Evolutionary conservation across 2,329 filamentous ascomycete species (phyloP).

Genomic region (Myriosclerotinia curreyana): DNA sequence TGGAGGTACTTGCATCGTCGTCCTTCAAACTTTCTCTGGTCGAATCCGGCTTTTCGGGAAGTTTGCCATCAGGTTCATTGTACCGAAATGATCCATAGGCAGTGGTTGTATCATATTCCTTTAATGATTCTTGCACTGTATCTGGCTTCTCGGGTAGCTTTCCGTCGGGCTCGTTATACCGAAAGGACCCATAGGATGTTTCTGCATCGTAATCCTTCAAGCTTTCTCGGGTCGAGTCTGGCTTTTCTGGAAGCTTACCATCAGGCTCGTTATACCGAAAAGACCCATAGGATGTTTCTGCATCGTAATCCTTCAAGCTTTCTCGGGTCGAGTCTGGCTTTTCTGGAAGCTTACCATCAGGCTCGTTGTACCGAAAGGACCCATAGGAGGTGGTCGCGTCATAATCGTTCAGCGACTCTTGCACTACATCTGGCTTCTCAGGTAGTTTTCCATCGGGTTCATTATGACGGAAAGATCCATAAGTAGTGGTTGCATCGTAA

Average conservation of each 20-base stretch:
- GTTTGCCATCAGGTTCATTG: too few relatives aligned
- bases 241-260: slow-evolving; percentile 29
- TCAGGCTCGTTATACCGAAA: slow-evolving; percentile 33
- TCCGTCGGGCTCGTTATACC: slow-evolving; percentile 32
- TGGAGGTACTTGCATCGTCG: too few relatives aligned
- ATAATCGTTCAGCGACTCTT: slow-evolving; percentile 38
- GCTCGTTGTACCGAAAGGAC: slow-evolving; percentile 37
- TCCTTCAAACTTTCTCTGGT: too few relatives aligned
- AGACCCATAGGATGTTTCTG: slow-evolving; percentile 30
- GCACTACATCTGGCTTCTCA: slow-evolving; percentile 36
- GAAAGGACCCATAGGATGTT: slow-evolving; percentile 33
- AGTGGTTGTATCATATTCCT: slow-evolving; percentile 21
- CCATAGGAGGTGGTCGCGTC: slow-evolving; percentile 26
- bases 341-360: slow-evolving; percentile 39
- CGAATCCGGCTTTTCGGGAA: too few relatives aligned
- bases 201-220: neutral
- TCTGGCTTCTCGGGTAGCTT: slow-evolving; percentile 30
- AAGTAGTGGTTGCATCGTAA: slow-evolving; percentile 23
- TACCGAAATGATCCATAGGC: too few relatives aligned
- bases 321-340: slow-evolving; percentile 38
- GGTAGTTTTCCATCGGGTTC: slow-evolving; percentile 33
- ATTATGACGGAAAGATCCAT: slow-evolving; percentile 29
- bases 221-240: slow-evolving; percentile 30
- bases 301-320: slow-evolving; percentile 42
- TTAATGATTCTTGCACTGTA: slow-evolving; percentile 40